A percentile compares a stretch with the other conserved stretches of the same genome.
phyloP scores from a whole-genome alignment of 2,329 filamentous ascomycete genomes.

The Pseudogymnoascus sp. region DNA sequence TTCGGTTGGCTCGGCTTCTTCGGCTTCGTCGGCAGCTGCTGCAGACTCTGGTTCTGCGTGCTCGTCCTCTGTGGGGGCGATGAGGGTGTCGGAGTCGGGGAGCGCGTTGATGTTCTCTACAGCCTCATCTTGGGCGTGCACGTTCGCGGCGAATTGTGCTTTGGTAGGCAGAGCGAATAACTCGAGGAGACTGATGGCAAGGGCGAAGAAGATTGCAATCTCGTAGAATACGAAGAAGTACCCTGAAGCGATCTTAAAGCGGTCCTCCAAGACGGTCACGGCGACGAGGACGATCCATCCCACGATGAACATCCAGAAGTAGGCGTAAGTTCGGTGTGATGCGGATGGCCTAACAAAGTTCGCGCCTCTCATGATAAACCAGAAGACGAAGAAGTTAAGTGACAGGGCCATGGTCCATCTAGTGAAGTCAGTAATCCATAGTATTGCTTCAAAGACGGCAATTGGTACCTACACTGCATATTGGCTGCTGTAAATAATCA shows the following conservation, averaged over 20 bases:
- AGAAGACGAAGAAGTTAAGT: conserved; percentile 71
- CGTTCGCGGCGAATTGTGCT: conserved; percentile 55
- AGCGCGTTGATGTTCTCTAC: conserved; percentile 31
- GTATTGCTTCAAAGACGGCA: not conserved
- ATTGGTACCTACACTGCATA: conserved; percentile 57
- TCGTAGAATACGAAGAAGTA: conserved; percentile 81
- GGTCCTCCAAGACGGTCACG: conserved; percentile 68
- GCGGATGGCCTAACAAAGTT: conserved; percentile 78
- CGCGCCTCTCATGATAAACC: conserved; percentile 73
- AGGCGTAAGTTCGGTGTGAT: conserved; percentile 70
- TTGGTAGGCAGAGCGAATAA: conserved; percentile 70
- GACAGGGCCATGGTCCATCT: conserved; percentile 79
- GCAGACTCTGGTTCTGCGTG: not conserved
- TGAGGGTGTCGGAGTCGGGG: conserved; percentile 31
- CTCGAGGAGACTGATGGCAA: conserved; percentile 70
- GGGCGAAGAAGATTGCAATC: conserved; percentile 63
- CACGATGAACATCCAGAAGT: conserved; percentile 76
- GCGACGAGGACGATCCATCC: conserved; percentile 67
- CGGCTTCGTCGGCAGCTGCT: conserved; percentile 17
- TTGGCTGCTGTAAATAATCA: conserved; percentile 82
- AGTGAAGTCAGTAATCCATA: conserved; percentile 14
- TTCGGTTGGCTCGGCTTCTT: conserved; percentile 39
- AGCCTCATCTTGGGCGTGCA: conserved; percentile 43
- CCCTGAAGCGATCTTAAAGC: conserved; percentile 62
- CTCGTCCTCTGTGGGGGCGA: conserved; percentile 28